Percentiles rank a stretch among this genome's conserved stretches.
Evolutionary conservation across 768 basidiomycete genomes (phyloP).

Genomic region (Paxillus involutus): DNA sequence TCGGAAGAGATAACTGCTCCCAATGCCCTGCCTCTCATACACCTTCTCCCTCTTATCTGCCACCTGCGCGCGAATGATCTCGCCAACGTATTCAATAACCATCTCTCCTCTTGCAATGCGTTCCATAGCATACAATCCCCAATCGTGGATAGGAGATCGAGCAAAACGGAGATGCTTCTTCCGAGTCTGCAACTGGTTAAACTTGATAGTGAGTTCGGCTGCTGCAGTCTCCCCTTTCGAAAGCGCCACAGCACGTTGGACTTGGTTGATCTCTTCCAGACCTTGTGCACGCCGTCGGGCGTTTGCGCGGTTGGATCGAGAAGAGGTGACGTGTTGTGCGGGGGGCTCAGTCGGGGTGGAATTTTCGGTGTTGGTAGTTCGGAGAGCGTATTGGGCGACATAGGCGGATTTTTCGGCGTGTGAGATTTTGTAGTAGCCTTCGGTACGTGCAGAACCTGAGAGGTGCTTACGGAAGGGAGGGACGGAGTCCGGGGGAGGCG

Average conservation of each 20-base stretch:
- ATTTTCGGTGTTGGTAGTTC: conserved; percentile 46
- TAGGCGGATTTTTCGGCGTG: conserved; percentile 90
- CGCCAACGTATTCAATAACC: conserved; percentile 99
- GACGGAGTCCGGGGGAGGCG: conserved; percentile 40
- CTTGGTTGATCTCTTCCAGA: conserved; percentile 91
- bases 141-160: conserved; percentile 94
- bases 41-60: conserved; percentile 97
- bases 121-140: conserved; percentile 99
- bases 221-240: conserved; percentile 74
- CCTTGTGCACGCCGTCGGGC: conserved; percentile 90
- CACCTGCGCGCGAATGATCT: conserved; percentile 91
- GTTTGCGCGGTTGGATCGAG: conserved; percentile 88
- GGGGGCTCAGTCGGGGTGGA: conserved; percentile 41
- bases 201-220: conserved; percentile 82
- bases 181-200: conserved; percentile 96
- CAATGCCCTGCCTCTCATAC: conserved; percentile 96
- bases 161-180: conserved; percentile 98
- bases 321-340: conserved; percentile 63
- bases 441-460: conserved; percentile 87
- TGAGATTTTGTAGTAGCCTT: conserved; percentile 95
- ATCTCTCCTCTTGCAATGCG: conserved; percentile 91
- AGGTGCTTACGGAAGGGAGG: conserved; percentile 70
- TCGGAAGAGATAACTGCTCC: conserved; percentile 95
- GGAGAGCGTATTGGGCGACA: conserved; percentile 82
- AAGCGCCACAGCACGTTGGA: conserved; percentile 75